Base-by-base conservation (phyloP, 2,329 filamentous ascomycete species). In the Exophiala sideris region DNA sequence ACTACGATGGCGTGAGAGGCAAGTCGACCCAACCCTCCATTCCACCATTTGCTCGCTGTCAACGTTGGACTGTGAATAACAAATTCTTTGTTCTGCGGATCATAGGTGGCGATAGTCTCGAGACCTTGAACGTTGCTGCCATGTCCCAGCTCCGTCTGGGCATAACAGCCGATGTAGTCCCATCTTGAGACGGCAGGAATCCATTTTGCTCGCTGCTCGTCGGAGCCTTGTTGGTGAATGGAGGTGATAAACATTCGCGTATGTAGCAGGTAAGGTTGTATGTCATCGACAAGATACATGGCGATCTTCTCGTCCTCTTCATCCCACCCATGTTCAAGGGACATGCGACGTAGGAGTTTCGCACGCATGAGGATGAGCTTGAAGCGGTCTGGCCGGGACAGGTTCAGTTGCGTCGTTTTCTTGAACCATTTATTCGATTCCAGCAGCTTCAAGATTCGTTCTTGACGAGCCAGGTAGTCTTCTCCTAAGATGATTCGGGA, bases 11-110 rank as follows among this genome's bases (percentile, higher is more conserved):
- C 73, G 68, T 79, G 76, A 51, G 78, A 79, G 9, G 76, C 77
- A n/a, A 75, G 77, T 20, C 76, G 67, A 1, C 77, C 77, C 67
- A 80, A 70, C 1, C 71, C 71, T 1, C 77, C 77, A 63, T 79
- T 79, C 77, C 77, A 80, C 76, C 76, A 80, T 64, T 80, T 79
- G 58, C 73, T 77, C 1, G 77, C 73, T 1, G 77, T 79, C 76
- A 4, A 61, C 14, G 73, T 74, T 14, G 77, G 77, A 55, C 75
- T 78, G 62, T 79, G 75, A 7, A 79, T 66, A 18, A 75, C 66
- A 51, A 79, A 79, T 24, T 76, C 70, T 52, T 73, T 72, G 6
- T 65, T 67, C 16, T 66, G 60, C 1, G 67, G 65, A 59, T 78
- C 71, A 72, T 73, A 79, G 20, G 66, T 71, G 1, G 76, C 76